Base-by-base conservation (phyloP, 306 rosid species). In the Vachellia pachyceras region DNA sequence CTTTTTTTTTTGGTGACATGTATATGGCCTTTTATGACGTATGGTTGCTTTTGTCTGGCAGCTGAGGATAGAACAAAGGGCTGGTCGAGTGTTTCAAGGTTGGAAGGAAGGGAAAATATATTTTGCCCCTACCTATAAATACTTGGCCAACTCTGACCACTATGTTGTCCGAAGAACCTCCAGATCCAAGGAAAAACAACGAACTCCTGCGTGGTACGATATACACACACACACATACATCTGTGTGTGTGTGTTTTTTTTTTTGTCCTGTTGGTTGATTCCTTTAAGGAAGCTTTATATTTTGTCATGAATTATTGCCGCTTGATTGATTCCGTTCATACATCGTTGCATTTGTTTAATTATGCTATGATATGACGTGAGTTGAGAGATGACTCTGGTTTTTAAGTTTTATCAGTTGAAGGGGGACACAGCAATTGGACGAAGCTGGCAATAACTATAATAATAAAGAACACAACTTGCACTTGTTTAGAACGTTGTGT, bases 191-290 rank as follows among this genome's bases (percentile, higher is more conserved):
- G 91, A 89, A 75, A 93, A 93, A 83, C 81, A 85, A 67, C 80
- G 99, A 14, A 91, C 96, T 45, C 99, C 99, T 7, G 99, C 99
- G 76, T 95, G 99, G 99, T 95, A 90, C 77, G 88, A 69, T 85
- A 7, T 40, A 44, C n/a, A n/a, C n/a, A n/a, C n/a, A n/a, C n/a
- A n/a, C n/a, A n/a, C n/a, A n/a, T n/a, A n/a, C n/a, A n/a, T n/a
- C n/a, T n/a, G n/a, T n/a, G n/a, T n/a, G n/a, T 6, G 7, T 44
- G 7, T 6, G 10, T 7, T 66, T 64, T 55, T 35, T 6, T 35
- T n/a, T n/a, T n/a, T n/a, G n/a, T 4, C 10, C 7, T n/a, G n/a
- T 69, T 17, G 40, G n/a, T 25, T 29, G 18, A 61, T 12, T 37
- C 25, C 7, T 37, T 11, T 33, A 13, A 13, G 69, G 25, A 63